phyloP scores from a whole-genome alignment of 2,329 filamentous ascomycete genomes.

The Colletotrichum musicola region DNA sequence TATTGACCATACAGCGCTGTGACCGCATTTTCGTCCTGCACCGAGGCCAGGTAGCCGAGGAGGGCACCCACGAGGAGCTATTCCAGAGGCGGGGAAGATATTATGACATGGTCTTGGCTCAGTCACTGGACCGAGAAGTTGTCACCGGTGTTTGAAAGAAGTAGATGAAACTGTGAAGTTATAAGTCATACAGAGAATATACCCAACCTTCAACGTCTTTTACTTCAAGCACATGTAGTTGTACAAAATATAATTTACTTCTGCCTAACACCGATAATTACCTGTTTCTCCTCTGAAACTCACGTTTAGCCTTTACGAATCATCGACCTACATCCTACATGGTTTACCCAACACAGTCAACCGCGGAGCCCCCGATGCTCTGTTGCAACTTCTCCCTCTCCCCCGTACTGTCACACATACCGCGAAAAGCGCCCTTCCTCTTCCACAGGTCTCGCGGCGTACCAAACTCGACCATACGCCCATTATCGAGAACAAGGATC shows the following conservation, averaged over 20 bases:
- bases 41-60: conserved; percentile 55
- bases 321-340: no score
- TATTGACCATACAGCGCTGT: conserved; percentile 57
- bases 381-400: conserved; percentile 27
- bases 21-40: conserved; percentile 60
- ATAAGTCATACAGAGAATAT: no score
- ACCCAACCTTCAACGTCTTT: no score
- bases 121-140: no score
- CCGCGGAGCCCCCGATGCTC: conserved; percentile 40
- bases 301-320: no score
- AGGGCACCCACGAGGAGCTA: conserved; percentile 51
- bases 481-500: conserved; percentile 73
- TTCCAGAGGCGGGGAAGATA: conserved; percentile 32
- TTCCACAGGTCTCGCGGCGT: conserved; percentile 64
- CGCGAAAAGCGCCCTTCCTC: conserved; percentile 43
- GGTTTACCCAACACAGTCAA: no score
- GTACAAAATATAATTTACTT: no score
- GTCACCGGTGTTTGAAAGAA: no score
- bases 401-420: conserved; percentile 40
- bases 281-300: no score
- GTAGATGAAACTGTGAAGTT: no score
- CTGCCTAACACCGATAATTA: no score
- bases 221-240: no score
- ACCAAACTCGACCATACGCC: conserved; percentile 55
- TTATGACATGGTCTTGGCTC: conserved; percentile 40